Evolutionary conservation across 306 rosid genomes (phyloP).

Genomic region (Begonia loranthoides): DNA sequence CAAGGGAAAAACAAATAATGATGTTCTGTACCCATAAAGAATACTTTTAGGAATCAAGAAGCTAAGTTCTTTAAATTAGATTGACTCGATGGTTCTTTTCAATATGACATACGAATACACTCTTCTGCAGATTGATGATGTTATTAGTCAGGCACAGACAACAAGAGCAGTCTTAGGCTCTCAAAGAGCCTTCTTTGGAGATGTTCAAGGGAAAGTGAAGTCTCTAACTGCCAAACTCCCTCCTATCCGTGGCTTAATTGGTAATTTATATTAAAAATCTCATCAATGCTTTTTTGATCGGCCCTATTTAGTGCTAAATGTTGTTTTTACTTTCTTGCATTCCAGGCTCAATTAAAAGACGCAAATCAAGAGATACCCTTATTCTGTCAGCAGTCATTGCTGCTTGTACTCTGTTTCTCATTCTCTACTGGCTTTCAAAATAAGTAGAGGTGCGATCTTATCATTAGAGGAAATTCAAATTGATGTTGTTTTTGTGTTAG

Average conservation of each 20-base stretch:
- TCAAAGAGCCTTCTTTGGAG: slow-evolving; percentile 74
- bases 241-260: slow-evolving; percentile 69
- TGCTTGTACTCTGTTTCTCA: slow-evolving; percentile 87
- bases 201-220: slow-evolving; percentile 96
- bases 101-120: no score
- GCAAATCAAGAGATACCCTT: slow-evolving; percentile 79
- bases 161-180: slow-evolving; percentile 77
- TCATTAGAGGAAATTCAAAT: slow-evolving; percentile 14
- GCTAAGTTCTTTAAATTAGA: no score
- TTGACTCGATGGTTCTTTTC: no score
- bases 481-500: neutral
- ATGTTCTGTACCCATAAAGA: no score
- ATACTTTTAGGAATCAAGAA: no score
- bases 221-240: slow-evolving; percentile 80
- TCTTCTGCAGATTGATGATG: slow-evolving; percentile 73
- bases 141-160: slow-evolving; percentile 97
- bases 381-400: slow-evolving; percentile 90
- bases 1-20: no score
- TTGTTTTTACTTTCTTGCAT: neutral
- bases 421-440: slow-evolving; percentile 95
- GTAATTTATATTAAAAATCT: slow-evolving; percentile 16
- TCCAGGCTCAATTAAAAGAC: slow-evolving; percentile 78
- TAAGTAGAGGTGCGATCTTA: slow-evolving; percentile 22
- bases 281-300: no score
- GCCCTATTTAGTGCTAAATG: no score